phyloP scores from a whole-genome alignment of 108 stramenopile genomes.

The Skeletonema potamos region DNA sequence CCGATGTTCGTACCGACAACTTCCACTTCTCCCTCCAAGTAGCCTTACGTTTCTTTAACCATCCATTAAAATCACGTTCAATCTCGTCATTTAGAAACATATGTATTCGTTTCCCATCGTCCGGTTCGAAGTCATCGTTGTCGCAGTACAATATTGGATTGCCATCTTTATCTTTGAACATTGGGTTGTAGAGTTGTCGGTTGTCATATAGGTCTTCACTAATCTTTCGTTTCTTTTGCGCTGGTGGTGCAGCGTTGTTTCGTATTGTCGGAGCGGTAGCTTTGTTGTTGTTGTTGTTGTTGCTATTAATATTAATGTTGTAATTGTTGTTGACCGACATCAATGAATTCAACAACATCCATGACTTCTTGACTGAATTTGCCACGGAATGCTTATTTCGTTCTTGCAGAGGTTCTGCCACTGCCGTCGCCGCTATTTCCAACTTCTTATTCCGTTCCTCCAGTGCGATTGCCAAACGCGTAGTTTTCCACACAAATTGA shows the following conservation, averaged over 20 bases:
- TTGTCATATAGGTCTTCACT: neutral
- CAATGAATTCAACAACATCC: neutral
- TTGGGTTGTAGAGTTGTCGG: slow-evolving; percentile 15
- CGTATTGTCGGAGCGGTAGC: neutral
- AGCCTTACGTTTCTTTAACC: slow-evolving; percentile 53
- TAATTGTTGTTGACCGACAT: neutral
- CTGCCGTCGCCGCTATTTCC: neutral
- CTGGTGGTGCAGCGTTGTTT: neutral
- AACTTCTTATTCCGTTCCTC: neutral
- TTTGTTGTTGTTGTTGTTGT: neutral
- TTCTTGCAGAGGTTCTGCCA: neutral
- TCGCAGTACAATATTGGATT: slow-evolving; percentile 50
- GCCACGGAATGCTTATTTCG: neutral
- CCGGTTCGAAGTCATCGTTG: slow-evolving; percentile 43
- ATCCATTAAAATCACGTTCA: slow-evolving; percentile 31
- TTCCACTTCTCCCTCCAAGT: slow-evolving; percentile 43
- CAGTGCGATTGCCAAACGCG: slow-evolving; percentile 4
- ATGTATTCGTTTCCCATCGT: slow-evolving; percentile 46
- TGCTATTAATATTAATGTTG: no score
- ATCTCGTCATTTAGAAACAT: slow-evolving; percentile 19
- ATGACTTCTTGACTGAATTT: neutral
- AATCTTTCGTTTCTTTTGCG: neutral
- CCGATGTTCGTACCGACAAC: neutral
- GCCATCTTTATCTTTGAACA: slow-evolving; percentile 15
- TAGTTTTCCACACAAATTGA: slow-evolving; percentile 23